Evolutionary conservation across 108 stramenopile genomes (phyloP), one percentile per base, ranked within the genome.

Genomic region (Bacterosira constricta): DNA sequence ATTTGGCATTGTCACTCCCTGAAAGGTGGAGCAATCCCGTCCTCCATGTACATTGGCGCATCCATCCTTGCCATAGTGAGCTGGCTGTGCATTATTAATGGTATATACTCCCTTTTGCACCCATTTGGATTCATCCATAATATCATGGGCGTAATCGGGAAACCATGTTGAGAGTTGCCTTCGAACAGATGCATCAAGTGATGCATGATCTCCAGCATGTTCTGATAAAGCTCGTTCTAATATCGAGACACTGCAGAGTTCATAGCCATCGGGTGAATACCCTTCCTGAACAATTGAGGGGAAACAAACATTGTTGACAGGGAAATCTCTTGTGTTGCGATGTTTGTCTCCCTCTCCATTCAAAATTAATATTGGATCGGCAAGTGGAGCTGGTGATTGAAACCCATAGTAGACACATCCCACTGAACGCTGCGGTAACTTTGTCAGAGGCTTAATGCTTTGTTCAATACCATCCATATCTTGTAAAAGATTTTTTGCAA

Each of bases 251-350:
- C 88, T 84, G 65, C 90, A 91, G 18, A 96, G 69, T 46, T 77
- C 82, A 32, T 75, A 80, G 36, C 90, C 90, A 6, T 65, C 61
- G 7, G 91, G 91, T 50, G 91, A 90, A 35, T 93, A 93, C 2
- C 71, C 81, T 3, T 57, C 71, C 42, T 84, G 87, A 8, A 96
- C 91, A 9, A 87, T 78, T 4, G 91, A 91, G 9, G 91, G 94
- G 51, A 96, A 96, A 69, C 94, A 92, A 55, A 91, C 69, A 62
- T 91, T 95, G 81, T 95, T 95, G 53, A 90, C 85, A 18, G 90
- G 91, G 52, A 53, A 66, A 11, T 74, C 67, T 34, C 44, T 76
- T n/a, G 70, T 65, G 20, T 78, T 78, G 13, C 79, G 81, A 25
- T 66, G 47, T 18, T 52, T 4, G 62, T 7, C 15, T 20, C 17